Base-by-base conservation (phyloP, 2,329 filamentous ascomycete species). In the Phaeosphaeriaceae sp. region DNA sequence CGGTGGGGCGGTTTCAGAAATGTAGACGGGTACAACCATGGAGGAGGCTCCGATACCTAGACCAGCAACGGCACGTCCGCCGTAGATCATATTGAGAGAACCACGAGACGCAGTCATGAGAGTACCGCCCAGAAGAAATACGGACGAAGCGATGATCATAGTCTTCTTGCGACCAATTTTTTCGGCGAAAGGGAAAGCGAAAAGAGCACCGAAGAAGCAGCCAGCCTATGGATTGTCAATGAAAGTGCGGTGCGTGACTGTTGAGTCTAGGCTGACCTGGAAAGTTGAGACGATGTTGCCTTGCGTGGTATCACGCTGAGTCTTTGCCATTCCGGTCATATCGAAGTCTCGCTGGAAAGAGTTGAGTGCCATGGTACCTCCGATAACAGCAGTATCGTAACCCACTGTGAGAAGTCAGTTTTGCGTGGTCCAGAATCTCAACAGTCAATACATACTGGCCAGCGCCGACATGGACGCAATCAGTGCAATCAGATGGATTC, bases 1-100 rank as follows among this genome's bases (percentile, higher is more conserved):
- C 0, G 88, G 87, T 2, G 88, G 88, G 0, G 86, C 70, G 8
- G 70, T 76, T 52, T 79, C 77, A 9, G 76, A 73, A 52, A 79
- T 78, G 53, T 77, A 79, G 21, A 79, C 72, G 7, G 77, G 77
- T 10, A 78, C 74, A 15, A 74, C 71, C 53, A 78, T 72, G 19
- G 75, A 77, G 5, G 71, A 75, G 51, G 73, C 72, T 7, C 77
- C 77, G 44, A 79, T 78, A 11, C 77, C 77, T 7, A 78, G 63
- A n/a, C 77, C 77, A 17, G 76, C 76, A 53, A 78, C 64, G 15
- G 72, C 77, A 46, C 77, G 72, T 11, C 77, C 77, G 35, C 60
- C 71, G 49, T 77, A 76, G 22, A 79, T 77, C 59, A 78, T 68
- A 42, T 71, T 71, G 7, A 79, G 70, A 22, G 64, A 75, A 23